Percentiles rank a stretch among this genome's conserved stretches.
Evolutionary conservation across 805 yeast species (phyloP).

Genomic region (Lachancea fermentati): DNA sequence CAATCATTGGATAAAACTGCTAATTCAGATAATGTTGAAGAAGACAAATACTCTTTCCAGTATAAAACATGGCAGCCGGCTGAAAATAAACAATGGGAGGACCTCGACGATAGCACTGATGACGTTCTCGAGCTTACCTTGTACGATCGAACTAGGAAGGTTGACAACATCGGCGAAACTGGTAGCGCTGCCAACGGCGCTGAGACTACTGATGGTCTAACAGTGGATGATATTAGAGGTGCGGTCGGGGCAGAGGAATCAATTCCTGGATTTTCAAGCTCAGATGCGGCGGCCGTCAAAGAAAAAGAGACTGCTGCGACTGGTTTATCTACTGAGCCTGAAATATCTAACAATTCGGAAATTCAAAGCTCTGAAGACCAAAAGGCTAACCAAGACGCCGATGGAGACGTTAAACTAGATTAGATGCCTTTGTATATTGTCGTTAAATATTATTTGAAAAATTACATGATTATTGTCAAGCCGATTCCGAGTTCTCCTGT

Average conservation of each 20-base stretch:
- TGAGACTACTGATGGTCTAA: conserved; percentile 27
- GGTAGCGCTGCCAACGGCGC: conserved; percentile 10
- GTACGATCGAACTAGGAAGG: conserved; percentile 26
- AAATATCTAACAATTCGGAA: not conserved
- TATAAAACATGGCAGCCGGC: conserved; percentile 23
- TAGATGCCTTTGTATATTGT: not conserved
- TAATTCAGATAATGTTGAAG: conserved; percentile 10
- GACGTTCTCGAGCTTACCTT: conserved; percentile 43
- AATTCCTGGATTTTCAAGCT: conserved; percentile 40
- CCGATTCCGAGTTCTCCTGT: conserved; percentile 5
- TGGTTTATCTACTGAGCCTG: not conserved
- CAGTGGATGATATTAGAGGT: conserved; percentile 47
- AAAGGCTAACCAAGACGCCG: conserved; percentile 19
- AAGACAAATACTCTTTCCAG: conserved; percentile 17
- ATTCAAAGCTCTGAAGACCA: conserved; percentile 14
- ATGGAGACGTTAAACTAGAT: conserved; percentile 16
- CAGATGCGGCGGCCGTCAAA: conserved; percentile 15
- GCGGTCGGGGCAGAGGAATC: conserved; percentile 46
- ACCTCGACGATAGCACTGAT: conserved; percentile 33
- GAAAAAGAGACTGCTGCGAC: conserved; percentile 8
- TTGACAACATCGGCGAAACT: conserved; percentile 3
- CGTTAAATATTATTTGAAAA: not conserved
- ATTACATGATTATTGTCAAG: not conserved
- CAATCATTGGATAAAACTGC: conserved; percentile 4
- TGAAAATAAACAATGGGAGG: conserved; percentile 10